phyloP scores from a whole-genome alignment of 495 filamentous ascomycete genomes.

The Penicillium samsonianum region DNA sequence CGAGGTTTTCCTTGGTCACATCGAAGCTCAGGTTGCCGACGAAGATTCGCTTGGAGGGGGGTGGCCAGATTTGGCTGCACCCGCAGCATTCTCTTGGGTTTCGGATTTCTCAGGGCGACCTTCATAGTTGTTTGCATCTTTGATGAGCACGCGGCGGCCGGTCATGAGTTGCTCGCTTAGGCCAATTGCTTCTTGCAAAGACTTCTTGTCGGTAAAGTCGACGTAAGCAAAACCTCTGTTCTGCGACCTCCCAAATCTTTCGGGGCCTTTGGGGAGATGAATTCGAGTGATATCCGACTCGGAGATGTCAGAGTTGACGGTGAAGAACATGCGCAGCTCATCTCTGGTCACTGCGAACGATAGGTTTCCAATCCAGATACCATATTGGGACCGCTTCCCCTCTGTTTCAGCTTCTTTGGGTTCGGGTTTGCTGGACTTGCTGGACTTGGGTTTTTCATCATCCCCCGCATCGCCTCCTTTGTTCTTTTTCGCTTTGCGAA shows the following conservation, averaged over 20 bases:
- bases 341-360: constrained; percentile 72
- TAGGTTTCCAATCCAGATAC: constrained; percentile 96
- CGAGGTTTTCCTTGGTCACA: constrained; percentile 75
- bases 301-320: constrained; percentile 65
- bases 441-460: constrained; percentile 35
- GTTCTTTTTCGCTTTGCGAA: constrained; percentile 77
- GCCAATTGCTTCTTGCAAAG: constrained; percentile 69
- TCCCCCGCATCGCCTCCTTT: constrained; percentile 37
- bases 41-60: constrained; percentile 79
- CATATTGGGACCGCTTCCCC: constrained; percentile 70
- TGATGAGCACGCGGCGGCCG: constrained; percentile 84
- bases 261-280: constrained; percentile 65
- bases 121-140: constrained; percentile 82
- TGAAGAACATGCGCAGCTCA: constrained; percentile 74
- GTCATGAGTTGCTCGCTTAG: constrained; percentile 76
- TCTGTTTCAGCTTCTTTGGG: constrained; percentile 32
- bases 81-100: constrained; percentile 35
- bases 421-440: constrained; percentile 20
- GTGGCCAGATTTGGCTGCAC: constrained; percentile 47
- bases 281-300: constrained; percentile 75
- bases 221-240: constrained; percentile 97
- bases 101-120: constrained; percentile 67
- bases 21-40: constrained; percentile 90
- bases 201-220: constrained; percentile 73
- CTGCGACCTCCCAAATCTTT: constrained; percentile 51